Conservation (phyloP, 2,329 filamentous ascomycete genomes). For the Ploettnerulaceae sp. region DNA sequence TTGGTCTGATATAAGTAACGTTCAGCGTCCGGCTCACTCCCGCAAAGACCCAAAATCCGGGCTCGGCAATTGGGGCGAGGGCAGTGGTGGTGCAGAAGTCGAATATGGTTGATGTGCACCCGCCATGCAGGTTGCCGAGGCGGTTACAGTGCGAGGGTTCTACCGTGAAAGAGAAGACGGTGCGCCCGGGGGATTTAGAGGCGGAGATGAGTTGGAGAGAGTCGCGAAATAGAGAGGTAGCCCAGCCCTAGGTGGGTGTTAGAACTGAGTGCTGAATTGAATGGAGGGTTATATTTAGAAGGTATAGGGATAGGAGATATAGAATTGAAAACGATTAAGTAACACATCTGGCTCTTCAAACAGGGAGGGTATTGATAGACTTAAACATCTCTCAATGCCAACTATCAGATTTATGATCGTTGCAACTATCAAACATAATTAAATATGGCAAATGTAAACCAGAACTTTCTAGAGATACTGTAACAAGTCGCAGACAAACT, state of each 20-base stretch:
- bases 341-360: no score
- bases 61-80: conserved; percentile 50
- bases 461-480: no score
- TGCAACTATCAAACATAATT: no score
- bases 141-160: conserved; percentile 49
- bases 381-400: no score
- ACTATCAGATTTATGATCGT: no score
- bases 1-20: conserved; percentile 62
- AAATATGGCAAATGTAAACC: no score
- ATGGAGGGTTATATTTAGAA: neutral
- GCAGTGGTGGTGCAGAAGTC: conserved; percentile 60
- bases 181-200: conserved; percentile 20
- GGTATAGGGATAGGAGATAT: neutral
- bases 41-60: conserved; percentile 56
- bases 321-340: neutral
- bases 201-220: conserved; percentile 26
- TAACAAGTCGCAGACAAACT: no score
- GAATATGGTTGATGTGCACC: conserved; percentile 61
- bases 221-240: conserved; percentile 16
- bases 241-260: conserved; percentile 28
- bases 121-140: conserved; percentile 53
- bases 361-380: no score
- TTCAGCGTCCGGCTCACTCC: conserved; percentile 63
- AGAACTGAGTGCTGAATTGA: neutral
- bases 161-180: conserved; percentile 43